Evolutionary conservation across 768 basidiomycete species (phyloP), one percentile per base, ranked within the genome.

Genomic region (Pleurotus ostreatus): DNA sequence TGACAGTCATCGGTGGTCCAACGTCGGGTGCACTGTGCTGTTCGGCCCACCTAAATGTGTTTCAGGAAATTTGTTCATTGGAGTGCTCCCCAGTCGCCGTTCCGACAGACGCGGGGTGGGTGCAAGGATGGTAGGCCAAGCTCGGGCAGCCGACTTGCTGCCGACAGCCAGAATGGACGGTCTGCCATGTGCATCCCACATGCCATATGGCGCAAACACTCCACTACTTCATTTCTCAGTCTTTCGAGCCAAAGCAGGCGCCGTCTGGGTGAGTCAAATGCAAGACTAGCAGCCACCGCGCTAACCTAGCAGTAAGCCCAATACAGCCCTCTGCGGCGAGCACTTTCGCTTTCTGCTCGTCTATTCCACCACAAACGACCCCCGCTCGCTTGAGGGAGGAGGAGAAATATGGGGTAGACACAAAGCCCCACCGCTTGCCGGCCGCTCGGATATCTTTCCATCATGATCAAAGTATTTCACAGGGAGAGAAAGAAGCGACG

Each of bases 381-480:
- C 13, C 41, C 2, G 8, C 15, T 44, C 41, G 13, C 41, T 44
- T 11, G 41, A 7, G 15, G 41, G 41, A n/a, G 1, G 41, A 43
- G 20, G n/a, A n/a, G 37, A 34, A 22, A 23, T 40, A 53, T 53
- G 51, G 51, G 51, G 51, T 53, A 53, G 51, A 30, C 39, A 40
- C 37, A 39, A 25, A 53, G 39, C 51, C 23, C 51, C 51, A 53
- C 51, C 22, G n/a, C 39, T 53, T 53, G 51, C 51, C 51, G 51
- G 26, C 37, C 34, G 39, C 51, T 53, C 51, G 51, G 38, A 53
- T 53, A 53, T 34, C 51, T 40, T 43, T 53, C 38, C 51, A 53
- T 53, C 51, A 53, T 43, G 51, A 53, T 53, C 38, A 53, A 23
- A 40, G 16, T 49, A 49, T 49, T 53, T 53, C 51, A 53, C 39